Evolutionary conservation across 129 eudicot genomes (phyloP), one percentile per base, ranked within the genome.

Genomic region (Chrysanthemum seticuspe): DNA sequence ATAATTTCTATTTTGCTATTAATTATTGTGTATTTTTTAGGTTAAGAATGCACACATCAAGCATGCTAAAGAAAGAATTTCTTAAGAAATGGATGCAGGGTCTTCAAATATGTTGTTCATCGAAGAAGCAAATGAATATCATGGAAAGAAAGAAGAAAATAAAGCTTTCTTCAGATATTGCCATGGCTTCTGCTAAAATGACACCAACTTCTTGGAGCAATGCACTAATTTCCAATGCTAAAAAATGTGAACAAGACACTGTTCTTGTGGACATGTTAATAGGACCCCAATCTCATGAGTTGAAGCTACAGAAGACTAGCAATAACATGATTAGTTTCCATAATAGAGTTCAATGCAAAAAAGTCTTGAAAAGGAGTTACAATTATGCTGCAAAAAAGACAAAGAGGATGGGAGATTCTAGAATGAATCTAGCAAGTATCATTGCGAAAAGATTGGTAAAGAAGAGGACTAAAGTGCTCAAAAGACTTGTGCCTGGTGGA

Each of bases 401-500:
- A 15, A 74, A 77, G 51, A 76, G 36, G 50, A 51, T 13, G 40
- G 76, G 44, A 15, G 12, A 58, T 65, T 40, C 52, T n/a, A 15
- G 54, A 10, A 67, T 13, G 52, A 72, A 55, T 53, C 36, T 53
- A 65, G 84, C 89, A 0, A 75, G 68, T 12, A 51, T 76, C 68
- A 65, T 86, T 57, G 97, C 95, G 1, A 84, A 82, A 75, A 82
- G 74, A 74, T 55, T 91, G 65, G 88, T 88, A 78, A 84, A 76
- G 83, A 88, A 77, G 21, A 82, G 88, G 72, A 91, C 90, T 6
- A 62, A 83, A 57, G 81, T 84, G 82, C 88, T 91, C 55, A 91
- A 86, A 79, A 81, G 85, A 25, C 84, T 91, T 51, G 88, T 91
- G 25, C 97, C 97, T 10, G 96, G 97, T 14, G 97, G 96, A 54